Evolutionary conservation across 495 filamentous ascomycete species (phyloP).

Genomic region (Aspergillus leporis): DNA sequence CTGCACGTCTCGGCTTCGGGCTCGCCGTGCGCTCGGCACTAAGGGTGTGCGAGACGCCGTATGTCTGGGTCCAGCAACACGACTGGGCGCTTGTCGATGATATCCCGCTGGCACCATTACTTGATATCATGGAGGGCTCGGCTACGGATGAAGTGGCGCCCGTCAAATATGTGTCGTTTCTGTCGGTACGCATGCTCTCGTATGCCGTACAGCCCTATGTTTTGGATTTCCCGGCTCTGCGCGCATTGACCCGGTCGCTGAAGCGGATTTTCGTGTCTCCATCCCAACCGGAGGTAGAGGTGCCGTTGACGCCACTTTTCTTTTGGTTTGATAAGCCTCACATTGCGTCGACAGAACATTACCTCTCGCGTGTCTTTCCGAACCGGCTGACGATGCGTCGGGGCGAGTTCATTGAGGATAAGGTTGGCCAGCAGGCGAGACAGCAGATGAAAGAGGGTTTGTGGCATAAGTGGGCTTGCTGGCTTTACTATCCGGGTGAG

Average conservation of each 20-base stretch:
- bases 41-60: background rate
- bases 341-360: constrained; percentile 6
- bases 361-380: constrained; percentile 8
- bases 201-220: constrained; percentile 1
- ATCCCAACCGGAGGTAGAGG: background rate
- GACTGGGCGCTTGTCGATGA: constrained; percentile 10
- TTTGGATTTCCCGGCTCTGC: constrained; percentile 1
- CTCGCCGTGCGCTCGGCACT: constrained; percentile 7
- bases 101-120: background rate
- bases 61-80: constrained; percentile 13
- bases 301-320: constrained; percentile 10
- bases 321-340: constrained; percentile 14
- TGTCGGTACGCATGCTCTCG: constrained; percentile 2
- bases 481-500: constrained; percentile 10
- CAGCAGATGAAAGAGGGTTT: constrained; percentile 10
- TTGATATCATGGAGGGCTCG: constrained; percentile 4
- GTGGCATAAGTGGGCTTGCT: constrained; percentile 8
- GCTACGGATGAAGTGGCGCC: background rate
- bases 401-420: constrained; percentile 15
- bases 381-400: constrained; percentile 10
- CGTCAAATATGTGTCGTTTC: constrained; percentile 8
- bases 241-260: background rate
- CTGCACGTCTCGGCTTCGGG: constrained; percentile 7
- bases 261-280: background rate
- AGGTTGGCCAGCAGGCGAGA: constrained; percentile 10